These are phyloP conservation scores for Cryptococcus wingfieldii DNA, from an alignment of 1,284 basidiomycete species.

Conservation along the genomic window DNA sequence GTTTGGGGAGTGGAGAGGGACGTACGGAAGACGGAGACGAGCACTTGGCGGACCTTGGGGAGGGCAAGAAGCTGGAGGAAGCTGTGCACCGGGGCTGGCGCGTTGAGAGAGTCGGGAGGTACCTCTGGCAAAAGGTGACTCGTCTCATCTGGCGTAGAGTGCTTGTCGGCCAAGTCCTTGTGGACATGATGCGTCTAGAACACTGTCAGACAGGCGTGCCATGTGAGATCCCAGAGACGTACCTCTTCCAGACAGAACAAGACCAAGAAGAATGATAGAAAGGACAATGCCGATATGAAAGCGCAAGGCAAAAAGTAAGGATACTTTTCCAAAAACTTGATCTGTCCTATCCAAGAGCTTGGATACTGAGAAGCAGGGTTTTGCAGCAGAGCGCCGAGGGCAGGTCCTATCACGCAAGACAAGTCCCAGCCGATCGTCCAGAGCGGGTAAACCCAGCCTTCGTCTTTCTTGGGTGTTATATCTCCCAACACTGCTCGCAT, in stretches of 20 bases:
- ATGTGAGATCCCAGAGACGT: neutral
- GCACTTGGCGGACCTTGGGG: conserved; percentile 13
- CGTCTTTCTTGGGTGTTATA: conserved; percentile 18
- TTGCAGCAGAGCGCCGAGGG: conserved; percentile 14
- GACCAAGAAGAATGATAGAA: conserved; percentile 10
- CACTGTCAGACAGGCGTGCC: neutral
- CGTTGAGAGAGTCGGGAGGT: conserved; percentile 3
- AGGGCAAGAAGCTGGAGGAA: conserved; percentile 14
- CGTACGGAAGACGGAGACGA: conserved; percentile 21
- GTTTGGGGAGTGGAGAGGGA: neutral
- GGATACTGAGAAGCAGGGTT: conserved; percentile 21
- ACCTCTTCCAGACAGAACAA: conserved; percentile 24
- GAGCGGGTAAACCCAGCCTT: conserved; percentile 24
- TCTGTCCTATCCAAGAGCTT: conserved; percentile 11
- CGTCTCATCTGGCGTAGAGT: neutral
- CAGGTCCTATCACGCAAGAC: conserved; percentile 19
- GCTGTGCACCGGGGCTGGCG: conserved; percentile 3
- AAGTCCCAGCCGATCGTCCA: conserved; percentile 25
- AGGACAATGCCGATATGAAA: conserved; percentile 2
- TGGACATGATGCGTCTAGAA: neutral
- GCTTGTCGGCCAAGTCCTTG: neutral
- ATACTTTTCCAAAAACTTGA: conserved; percentile 10
- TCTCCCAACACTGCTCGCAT: conserved; percentile 23
- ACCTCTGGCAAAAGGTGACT: conserved; percentile 7
- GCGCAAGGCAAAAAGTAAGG: conserved; percentile 19